Evolutionary conservation across 495 filamentous ascomycete genomes (phyloP).

Genomic region (Penicillium nucicola): DNA sequence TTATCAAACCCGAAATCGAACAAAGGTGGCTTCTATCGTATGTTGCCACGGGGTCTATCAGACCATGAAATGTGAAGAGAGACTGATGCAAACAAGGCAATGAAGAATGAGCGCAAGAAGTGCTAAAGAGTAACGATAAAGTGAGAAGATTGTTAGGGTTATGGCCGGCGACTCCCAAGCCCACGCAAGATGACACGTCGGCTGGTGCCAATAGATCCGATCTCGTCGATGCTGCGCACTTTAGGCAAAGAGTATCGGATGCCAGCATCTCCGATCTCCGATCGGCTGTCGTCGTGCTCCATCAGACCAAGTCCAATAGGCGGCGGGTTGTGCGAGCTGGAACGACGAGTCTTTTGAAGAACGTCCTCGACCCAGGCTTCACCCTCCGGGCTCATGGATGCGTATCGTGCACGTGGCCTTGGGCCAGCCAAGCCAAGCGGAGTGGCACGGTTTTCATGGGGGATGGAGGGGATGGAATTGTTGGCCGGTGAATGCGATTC

Average conservation of each 20-base stretch:
- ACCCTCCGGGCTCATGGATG: constrained; percentile 47
- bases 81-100: not conserved
- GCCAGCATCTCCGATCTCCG: not conserved
- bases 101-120: not conserved
- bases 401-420: constrained; percentile 40
- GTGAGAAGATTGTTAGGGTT: not conserved
- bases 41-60: not conserved
- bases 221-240: constrained; percentile 40
- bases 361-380: constrained; percentile 52
- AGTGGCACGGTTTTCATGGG: constrained; percentile 23
- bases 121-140: not conserved
- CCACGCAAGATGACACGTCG: constrained; percentile 37
- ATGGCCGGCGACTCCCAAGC: constrained; percentile 26
- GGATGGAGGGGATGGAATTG: not conserved
- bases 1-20: constrained; percentile 2
- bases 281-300: constrained; percentile 8
- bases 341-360: constrained; percentile 40
- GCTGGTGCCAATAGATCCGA: constrained; percentile 35
- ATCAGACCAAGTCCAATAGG: constrained; percentile 8
- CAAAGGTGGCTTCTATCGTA: not conserved
- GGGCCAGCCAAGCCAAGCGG: constrained; percentile 50
- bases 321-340: constrained; percentile 30
- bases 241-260: constrained; percentile 25
- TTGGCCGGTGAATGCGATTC: constrained; percentile 24
- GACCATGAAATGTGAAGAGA: not conserved